phyloP scores from a whole-genome alignment of 257 asterid genomes.

The Buddleja alternifolia region DNA sequence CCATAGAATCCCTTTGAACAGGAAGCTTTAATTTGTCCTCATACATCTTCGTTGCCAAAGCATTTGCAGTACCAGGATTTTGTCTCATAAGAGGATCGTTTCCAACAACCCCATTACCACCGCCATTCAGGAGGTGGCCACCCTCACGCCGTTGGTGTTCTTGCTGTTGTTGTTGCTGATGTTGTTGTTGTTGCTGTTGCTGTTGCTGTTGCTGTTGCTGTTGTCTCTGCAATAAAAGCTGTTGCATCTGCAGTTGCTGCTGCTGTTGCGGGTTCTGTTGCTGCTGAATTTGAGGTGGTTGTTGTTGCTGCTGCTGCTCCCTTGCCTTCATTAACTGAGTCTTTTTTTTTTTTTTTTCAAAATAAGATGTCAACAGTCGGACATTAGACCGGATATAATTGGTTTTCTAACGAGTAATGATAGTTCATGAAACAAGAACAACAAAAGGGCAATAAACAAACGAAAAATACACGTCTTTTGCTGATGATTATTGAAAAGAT shows the following conservation, averaged over 20 bases:
- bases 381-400: neutral
- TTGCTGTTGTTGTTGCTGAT: constrained; percentile 57
- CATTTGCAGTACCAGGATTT: constrained; percentile 83
- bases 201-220: constrained; percentile 80
- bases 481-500: neutral
- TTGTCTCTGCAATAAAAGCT: constrained; percentile 73
- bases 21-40: constrained; percentile 87
- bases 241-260: constrained; percentile 82
- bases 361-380: constrained; percentile 3
- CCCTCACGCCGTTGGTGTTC: constrained; percentile 75
- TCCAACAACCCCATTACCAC: constrained; percentile 79
- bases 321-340: constrained; percentile 90
- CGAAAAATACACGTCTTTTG: too few relatives aligned
- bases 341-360: constrained; percentile 47
- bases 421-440: too few relatives aligned
- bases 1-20: constrained; percentile 81
- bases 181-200: constrained; percentile 58
- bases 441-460: too few relatives aligned
- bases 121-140: constrained; percentile 73
- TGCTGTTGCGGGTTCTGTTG: constrained; percentile 65
- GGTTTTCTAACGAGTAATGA: too few relatives aligned
- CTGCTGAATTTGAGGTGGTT: constrained; percentile 51
- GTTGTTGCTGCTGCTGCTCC: constrained; percentile 88
- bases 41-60: constrained; percentile 82
- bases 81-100: constrained; percentile 83